Percentiles rank a stretch among this genome's conserved stretches.
Evolutionary conservation across 164 flowering plant genomes (phyloP).

Genomic region (Vitis amurensis): DNA sequence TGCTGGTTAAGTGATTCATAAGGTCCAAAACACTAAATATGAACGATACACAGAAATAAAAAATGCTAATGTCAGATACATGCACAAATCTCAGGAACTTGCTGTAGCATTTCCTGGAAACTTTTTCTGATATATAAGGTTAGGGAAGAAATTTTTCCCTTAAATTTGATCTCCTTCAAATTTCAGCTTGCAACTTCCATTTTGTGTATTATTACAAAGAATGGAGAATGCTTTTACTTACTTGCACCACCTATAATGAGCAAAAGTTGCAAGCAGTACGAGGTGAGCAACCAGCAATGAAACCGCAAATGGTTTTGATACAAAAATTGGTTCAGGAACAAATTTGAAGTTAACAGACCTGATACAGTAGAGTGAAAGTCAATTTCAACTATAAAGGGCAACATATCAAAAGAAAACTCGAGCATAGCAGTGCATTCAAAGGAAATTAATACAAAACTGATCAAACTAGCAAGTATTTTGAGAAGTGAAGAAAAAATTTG

Average conservation of each 20-base stretch:
- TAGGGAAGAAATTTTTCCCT: no score
- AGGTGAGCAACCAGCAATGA: conserved; percentile 71
- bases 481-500: no score
- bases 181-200: background rate
- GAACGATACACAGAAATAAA: no score
- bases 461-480: no score
- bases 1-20: no score
- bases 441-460: background rate
- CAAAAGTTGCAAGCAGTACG: conserved; percentile 54
- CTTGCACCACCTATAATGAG: conserved; percentile 94
- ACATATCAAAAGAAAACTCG: background rate
- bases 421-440: background rate
- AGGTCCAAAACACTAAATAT: no score
- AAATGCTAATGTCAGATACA: no score
- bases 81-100: no score
- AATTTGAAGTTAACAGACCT: conserved; percentile 99
- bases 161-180: background rate
- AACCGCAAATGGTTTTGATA: conserved; percentile 75
- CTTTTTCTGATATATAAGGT: no score
- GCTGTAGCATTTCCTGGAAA: no score
- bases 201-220: background rate
- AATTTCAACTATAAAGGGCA: background rate
- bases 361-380: conserved; percentile 17
- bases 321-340: conserved; percentile 73
- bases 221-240: conserved; percentile 31